Percentiles rank a stretch among this genome's conserved stretches.
Conservation (phyloP, 2,329 filamentous ascomycete genomes). For the Penicillium rolfsii region DNA sequence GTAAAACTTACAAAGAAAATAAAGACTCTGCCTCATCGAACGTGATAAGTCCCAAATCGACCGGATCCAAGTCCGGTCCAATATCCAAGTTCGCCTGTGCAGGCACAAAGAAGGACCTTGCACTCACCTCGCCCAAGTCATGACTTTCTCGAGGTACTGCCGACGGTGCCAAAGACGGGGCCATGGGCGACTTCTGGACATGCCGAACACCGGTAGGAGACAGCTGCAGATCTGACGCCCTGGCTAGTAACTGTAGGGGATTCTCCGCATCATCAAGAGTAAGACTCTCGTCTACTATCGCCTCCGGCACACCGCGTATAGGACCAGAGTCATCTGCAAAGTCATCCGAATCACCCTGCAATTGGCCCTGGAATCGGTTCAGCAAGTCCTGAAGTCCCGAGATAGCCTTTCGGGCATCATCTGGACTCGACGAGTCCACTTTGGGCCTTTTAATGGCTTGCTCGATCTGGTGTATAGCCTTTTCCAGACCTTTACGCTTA, state of each 20-base stretch:
- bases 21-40: conserved; percentile 66
- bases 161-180: conserved; percentile 45
- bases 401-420: conserved; percentile 48
- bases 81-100: conserved; percentile 66
- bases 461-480: conserved; percentile 73
- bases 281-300: conserved; percentile 55
- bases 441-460: conserved; percentile 65
- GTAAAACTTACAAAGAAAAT: conserved; percentile 62
- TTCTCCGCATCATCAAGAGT: conserved; percentile 75
- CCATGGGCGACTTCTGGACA: conserved; percentile 31
- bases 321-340: conserved; percentile 38
- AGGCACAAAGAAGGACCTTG: conserved; percentile 69
- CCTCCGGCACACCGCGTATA: conserved; percentile 25
- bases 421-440: conserved; percentile 47
- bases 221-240: conserved; percentile 70
- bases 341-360: conserved; percentile 32
- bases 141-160: conserved; percentile 29
- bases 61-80: conserved; percentile 67
- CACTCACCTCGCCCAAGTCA: conserved; percentile 24
- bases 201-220: conserved; percentile 43
- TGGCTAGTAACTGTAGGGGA: conserved; percentile 71
- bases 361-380: conserved; percentile 50
- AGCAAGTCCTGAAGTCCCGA: conserved; percentile 56
- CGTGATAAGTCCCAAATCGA: conserved; percentile 70
- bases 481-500: conserved; percentile 74